Conservation (phyloP, 305 asterid species). For the Coffea humblotiana region DNA sequence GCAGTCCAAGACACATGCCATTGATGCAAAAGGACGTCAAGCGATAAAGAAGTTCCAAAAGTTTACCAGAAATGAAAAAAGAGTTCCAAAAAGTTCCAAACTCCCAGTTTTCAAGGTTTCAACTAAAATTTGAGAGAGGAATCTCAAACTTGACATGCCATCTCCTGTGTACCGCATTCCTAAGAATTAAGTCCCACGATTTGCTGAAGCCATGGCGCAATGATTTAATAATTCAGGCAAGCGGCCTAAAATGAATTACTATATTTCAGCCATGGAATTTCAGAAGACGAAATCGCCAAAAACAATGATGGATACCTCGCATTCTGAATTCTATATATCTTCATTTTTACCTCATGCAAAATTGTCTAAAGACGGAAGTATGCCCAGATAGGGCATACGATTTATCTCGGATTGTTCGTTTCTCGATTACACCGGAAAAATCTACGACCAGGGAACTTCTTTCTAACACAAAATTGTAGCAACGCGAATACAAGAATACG, state of each 20-base stretch:
- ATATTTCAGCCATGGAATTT: too few species aligned
- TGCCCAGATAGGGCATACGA: conserved; percentile 8
- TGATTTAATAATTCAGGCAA: not conserved
- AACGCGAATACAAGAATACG: conserved; percentile 57
- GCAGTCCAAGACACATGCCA: too few species aligned
- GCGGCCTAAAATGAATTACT: not conserved
- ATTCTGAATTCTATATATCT: not conserved
- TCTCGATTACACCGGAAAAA: conserved; percentile 44
- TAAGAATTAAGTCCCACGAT: too few species aligned
- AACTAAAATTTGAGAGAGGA: too few species aligned
- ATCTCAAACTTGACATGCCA: not conserved
- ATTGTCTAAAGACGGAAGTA: not conserved
- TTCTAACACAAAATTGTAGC: conserved; percentile 57
- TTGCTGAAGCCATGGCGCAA: not conserved
- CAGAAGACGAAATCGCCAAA: not conserved
- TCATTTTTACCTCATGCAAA: not conserved
- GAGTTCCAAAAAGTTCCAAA: too few species aligned
- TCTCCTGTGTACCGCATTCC: not conserved
- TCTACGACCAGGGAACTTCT: conserved; percentile 37
- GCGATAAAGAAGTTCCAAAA: too few species aligned
- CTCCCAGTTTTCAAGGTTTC: too few species aligned
- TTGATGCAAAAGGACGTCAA: too few species aligned
- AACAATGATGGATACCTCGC: not conserved
- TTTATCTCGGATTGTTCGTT: conserved; percentile 38
- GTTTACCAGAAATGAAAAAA: too few species aligned